phyloP scores from a whole-genome alignment of 176 grass and related monocot genomes.

The Carex littledalei region DNA sequence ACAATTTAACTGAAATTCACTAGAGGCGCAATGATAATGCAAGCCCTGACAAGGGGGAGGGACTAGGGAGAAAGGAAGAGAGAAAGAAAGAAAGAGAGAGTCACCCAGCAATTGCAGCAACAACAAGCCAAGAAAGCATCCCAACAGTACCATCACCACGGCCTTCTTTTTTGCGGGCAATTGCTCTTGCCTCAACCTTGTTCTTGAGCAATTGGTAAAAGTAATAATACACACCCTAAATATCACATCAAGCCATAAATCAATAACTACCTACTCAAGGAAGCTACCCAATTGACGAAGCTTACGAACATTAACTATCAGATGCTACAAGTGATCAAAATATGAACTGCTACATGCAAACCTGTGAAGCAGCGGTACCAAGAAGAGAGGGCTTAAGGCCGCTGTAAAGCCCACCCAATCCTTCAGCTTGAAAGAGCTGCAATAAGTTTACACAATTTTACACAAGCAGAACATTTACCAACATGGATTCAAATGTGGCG shows the following conservation, averaged over 20 bases:
- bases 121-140: constrained; percentile 93
- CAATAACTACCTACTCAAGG: not conserved
- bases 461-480: not conserved
- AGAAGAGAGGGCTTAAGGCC: constrained; percentile 88
- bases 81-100: not conserved
- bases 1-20: not conserved
- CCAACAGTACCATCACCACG: constrained; percentile 85
- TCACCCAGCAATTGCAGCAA: constrained; percentile 92
- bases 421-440: constrained; percentile 79
- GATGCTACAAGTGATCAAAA: not conserved
- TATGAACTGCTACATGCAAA: constrained; percentile 9
- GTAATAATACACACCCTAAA: constrained; percentile 98
- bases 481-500: not conserved
- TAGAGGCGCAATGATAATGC: not conserved
- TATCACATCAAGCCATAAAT: constrained; percentile 5
- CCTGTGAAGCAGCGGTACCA: constrained; percentile 91
- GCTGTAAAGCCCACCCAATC: constrained; percentile 85
- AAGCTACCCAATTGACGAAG: not conserved
- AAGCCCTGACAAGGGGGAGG: not conserved
- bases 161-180: constrained; percentile 54
- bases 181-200: constrained; percentile 59
- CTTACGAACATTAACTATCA: not conserved
- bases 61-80: no score
- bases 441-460: constrained; percentile 7
- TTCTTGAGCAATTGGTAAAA: constrained; percentile 98